These are phyloP conservation scores for Exophiala dermatitidis DNA, from an alignment of 2,329 filamentous ascomycete genomes.

Conservation along the genomic window DNA sequence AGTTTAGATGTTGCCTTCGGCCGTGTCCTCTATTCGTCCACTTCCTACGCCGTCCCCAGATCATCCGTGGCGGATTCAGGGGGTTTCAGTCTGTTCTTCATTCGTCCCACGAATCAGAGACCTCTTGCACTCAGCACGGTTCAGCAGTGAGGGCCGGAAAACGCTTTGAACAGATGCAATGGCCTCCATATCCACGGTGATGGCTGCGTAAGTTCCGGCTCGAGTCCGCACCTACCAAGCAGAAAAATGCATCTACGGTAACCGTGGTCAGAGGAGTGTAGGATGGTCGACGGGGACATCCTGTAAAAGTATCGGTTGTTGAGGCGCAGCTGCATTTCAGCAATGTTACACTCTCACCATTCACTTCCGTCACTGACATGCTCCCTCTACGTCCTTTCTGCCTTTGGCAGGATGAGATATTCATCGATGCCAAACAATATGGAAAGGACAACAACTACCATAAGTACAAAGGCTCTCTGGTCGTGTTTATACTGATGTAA, in stretches of 20 bases:
- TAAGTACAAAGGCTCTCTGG: no score
- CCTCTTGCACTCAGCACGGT: background rate
- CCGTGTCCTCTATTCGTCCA: background rate
- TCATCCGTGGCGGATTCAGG: conserved; percentile 2
- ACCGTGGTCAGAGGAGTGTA: no score
- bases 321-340: no score
- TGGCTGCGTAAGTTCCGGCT: background rate
- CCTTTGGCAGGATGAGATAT: background rate
- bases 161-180: background rate
- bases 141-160: background rate
- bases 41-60: background rate
- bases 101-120: background rate
- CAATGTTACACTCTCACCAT: no score
- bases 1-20: background rate
- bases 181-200: background rate
- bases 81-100: background rate
- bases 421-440: no score
- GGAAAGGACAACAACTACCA: no score
- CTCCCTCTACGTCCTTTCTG: background rate
- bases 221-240: background rate
- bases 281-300: no score
- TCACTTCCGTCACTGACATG: no score
- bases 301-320: no score
- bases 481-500: no score
- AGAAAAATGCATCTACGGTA: background rate